phyloP scores from a whole-genome alignment of 2,329 filamentous ascomycete species.

The Thermothelomyces thermophilus region DNA sequence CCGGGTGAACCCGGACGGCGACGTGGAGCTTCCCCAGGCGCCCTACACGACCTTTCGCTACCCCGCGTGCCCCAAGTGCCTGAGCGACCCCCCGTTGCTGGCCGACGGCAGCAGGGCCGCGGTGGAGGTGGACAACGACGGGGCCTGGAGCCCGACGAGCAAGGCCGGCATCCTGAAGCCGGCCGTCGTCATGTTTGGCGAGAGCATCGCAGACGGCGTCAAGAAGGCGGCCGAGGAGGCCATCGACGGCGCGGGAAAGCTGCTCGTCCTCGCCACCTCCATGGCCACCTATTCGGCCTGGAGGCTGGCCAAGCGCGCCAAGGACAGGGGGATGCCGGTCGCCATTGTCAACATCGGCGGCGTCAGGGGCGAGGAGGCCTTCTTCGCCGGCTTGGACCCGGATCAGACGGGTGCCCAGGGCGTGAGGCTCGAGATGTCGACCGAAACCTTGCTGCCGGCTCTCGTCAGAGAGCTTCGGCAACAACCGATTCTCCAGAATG shows the following conservation, averaged over 20 bases:
- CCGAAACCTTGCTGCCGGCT: slow-evolving; percentile 50
- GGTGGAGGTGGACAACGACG: slow-evolving; percentile 71
- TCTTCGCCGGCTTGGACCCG: slow-evolving; percentile 54
- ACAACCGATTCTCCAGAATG: slow-evolving; percentile 22
- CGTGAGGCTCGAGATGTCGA: slow-evolving; percentile 52
- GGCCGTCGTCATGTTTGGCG: slow-evolving; percentile 93
- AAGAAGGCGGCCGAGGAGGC: slow-evolving; percentile 73
- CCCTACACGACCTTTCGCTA: slow-evolving; percentile 89
- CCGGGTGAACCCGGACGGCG: slow-evolving; percentile 86
- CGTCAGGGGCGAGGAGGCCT: slow-evolving; percentile 68
- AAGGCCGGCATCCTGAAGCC: slow-evolving; percentile 82
- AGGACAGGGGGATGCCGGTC: slow-evolving; percentile 76
- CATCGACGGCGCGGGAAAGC: slow-evolving; percentile 65
- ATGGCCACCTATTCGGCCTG: slow-evolving; percentile 94
- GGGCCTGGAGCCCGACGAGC: slow-evolving; percentile 63
- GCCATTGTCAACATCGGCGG: slow-evolving; percentile 85
- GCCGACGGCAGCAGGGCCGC: slow-evolving; percentile 44
- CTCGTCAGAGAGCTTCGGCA: slow-evolving; percentile 49
- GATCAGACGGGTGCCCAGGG: slow-evolving; percentile 45
- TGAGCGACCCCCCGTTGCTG: slow-evolving; percentile 53
- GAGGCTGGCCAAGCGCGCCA: slow-evolving; percentile 77
- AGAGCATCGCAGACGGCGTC: slow-evolving; percentile 64
- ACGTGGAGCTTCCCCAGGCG: slow-evolving; percentile 81
- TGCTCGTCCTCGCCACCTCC: slow-evolving; percentile 81
- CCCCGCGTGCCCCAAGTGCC: slow-evolving; percentile 77